Evolutionary conservation across 768 basidiomycete genomes (phyloP).

Genomic region (Leccinum subgranulosum): DNA sequence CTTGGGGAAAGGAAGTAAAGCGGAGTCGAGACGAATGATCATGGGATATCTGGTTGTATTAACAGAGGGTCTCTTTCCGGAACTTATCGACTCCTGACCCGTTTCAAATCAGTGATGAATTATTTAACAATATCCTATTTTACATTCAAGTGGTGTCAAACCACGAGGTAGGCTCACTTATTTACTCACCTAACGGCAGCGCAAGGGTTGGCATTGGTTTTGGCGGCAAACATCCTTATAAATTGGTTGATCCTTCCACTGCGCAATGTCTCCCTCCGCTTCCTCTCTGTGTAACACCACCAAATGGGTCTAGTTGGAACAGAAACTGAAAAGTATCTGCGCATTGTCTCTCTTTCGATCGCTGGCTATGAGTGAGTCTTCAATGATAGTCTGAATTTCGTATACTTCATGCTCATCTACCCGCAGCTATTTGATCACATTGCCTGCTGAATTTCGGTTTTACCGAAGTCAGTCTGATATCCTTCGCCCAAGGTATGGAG

Average conservation of each 20-base stretch:
- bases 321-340: constrained; percentile 31
- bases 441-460: constrained; percentile 33
- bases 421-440: constrained; percentile 31
- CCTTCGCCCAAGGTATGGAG: constrained; percentile 26
- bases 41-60: background rate
- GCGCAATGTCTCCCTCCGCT: background rate
- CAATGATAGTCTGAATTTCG: background rate
- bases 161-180: background rate
- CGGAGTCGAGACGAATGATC: background rate
- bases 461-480: constrained; percentile 29
- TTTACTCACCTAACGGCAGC: constrained; percentile 18
- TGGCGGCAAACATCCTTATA: constrained; percentile 14
- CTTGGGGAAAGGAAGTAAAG: background rate
- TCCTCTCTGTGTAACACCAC: background rate
- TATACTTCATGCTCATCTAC: background rate
- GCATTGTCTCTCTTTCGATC: constrained; percentile 35
- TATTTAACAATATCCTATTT: background rate
- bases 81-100: background rate
- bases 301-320: constrained; percentile 17
- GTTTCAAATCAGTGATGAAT: constrained; percentile 6
- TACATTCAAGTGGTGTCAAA: constrained; percentile 1
- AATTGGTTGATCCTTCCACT: constrained; percentile 8
- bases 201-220: constrained; percentile 5
- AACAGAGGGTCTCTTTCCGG: background rate
- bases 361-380: constrained; percentile 37